Percentiles rank a stretch among this genome's conserved stretches.
phyloP scores from a whole-genome alignment of 2,329 filamentous ascomycete species.

The Orbilia quercus region DNA sequence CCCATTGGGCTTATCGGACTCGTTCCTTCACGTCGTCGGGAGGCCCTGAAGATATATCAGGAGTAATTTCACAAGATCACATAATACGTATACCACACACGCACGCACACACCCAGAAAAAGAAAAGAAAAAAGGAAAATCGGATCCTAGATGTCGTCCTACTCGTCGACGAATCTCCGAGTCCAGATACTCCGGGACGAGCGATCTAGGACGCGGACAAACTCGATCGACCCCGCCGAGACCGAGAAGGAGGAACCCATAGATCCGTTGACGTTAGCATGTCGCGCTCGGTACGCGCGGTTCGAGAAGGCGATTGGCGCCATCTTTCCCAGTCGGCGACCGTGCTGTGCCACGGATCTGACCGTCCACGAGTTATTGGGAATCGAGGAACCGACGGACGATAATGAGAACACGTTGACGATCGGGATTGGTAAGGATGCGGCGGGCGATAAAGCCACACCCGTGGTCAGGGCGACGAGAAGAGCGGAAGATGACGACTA shows the following conservation, averaged over 20 bases:
- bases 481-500: constrained; percentile 82
- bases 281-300: constrained; percentile 59
- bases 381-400: constrained; percentile 56
- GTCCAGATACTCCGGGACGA: constrained; percentile 56
- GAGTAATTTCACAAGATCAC: neutral
- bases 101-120: neutral
- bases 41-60: neutral
- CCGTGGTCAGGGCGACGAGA: constrained; percentile 60
- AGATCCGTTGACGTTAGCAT: constrained; percentile 59
- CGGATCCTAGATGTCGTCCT: constrained; percentile 44
- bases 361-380: constrained; percentile 57
- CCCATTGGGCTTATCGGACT: neutral
- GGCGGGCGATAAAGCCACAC: constrained; percentile 46
- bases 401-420: constrained; percentile 49
- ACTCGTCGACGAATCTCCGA: constrained; percentile 55
- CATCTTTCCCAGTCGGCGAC: constrained; percentile 59
- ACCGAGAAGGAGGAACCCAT: constrained; percentile 60
- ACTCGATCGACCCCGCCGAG: constrained; percentile 59
- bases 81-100: neutral
- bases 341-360: constrained; percentile 58
- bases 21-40: neutral
- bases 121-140: neutral
- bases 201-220: constrained; percentile 59
- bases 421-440: constrained; percentile 53
- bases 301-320: constrained; percentile 59